Base-by-base conservation (phyloP, 345 rosid species). In the Nephelium lappaceum region DNA sequence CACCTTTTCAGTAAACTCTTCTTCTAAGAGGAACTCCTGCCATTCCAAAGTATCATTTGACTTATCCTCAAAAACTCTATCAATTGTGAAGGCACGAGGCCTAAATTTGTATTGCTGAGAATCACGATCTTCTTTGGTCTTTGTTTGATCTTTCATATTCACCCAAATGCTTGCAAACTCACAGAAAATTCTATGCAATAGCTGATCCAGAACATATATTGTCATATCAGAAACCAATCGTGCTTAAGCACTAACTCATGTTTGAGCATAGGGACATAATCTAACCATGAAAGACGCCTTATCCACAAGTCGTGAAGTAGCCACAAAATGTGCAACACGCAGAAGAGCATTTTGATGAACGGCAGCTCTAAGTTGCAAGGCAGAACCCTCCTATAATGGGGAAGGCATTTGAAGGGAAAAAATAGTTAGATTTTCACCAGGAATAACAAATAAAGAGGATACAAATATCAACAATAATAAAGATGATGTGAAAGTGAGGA, bases 31-130 rank as follows among this genome's bases (percentile, higher is more conserved):
- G 76, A 92, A 85, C 79, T 91, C 91, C 77, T 90, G 88, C 97
- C 97, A 94, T 76, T 95, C 98, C 55, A 75, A 68, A 81, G 85
- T 91, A 69, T 93, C 95, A 75, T 79, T 83, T 57, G 92, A 88
- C 71, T 90, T 83, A 82, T 91, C 93, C 80, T 93, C 97, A 90
- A 95, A 83, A 68, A 95, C 88, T 82, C 80, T 86, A 73, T 91
- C 88, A 76, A 95, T 89, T 78, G 83, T 84, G 81, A 94, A 91
- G 76, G 86, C 93, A 68, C 98, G 91, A 77, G 97, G 85, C 83
- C 87, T 91, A 81, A 93, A 93, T 81, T 86, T 92, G 87, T 84
- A 95, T 62, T 84, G 75, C 81, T 87, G 98, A 57, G 88, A 73
- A 77, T 84, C 87, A 80, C 62, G 64, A 68, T 91, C 91, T 73